A percentile compares a stretch with the other conserved stretches of the same genome.
Evolutionary conservation across 345 rosid species (phyloP).

Genomic region (Alliaria petiolata): DNA sequence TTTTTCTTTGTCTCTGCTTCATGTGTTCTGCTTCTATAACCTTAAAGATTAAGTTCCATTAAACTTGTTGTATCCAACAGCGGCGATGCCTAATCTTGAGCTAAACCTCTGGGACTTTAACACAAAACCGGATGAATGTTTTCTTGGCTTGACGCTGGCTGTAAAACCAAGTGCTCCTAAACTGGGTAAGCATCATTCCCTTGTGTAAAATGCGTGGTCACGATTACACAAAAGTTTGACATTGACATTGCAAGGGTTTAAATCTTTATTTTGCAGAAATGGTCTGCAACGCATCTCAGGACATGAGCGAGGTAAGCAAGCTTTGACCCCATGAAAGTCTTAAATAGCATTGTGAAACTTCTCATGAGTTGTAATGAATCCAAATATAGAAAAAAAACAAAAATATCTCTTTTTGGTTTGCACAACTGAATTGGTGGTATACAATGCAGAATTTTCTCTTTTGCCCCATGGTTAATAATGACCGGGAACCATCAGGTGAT

Average conservation of each 20-base stretch:
- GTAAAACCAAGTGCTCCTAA: conserved; percentile 78
- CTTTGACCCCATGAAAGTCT: too few species aligned
- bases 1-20: neutral
- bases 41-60: neutral
- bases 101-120: conserved; percentile 89
- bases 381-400: neutral
- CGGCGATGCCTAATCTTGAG: conserved; percentile 82
- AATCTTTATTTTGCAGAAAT: conserved; percentile 41
- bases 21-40: neutral
- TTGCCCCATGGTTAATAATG: conserved; percentile 54
- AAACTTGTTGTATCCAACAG: conserved; percentile 32
- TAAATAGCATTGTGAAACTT: neutral
- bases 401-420: neutral
- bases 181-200: conserved; percentile 43
- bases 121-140: conserved; percentile 78
- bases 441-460: conserved; percentile 64
- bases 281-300: conserved; percentile 56
- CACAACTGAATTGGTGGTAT: neutral
- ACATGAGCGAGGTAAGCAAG: conserved; percentile 62
- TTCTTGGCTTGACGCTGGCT: conserved; percentile 87
- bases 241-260: neutral
- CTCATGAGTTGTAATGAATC: neutral
- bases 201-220: neutral
- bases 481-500: conserved; percentile 66
- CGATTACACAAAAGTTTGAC: neutral